Evolutionary conservation across 179 eudicot genomes (phyloP), one percentile per base, ranked within the genome.

Genomic region (Silene noctiflora): DNA sequence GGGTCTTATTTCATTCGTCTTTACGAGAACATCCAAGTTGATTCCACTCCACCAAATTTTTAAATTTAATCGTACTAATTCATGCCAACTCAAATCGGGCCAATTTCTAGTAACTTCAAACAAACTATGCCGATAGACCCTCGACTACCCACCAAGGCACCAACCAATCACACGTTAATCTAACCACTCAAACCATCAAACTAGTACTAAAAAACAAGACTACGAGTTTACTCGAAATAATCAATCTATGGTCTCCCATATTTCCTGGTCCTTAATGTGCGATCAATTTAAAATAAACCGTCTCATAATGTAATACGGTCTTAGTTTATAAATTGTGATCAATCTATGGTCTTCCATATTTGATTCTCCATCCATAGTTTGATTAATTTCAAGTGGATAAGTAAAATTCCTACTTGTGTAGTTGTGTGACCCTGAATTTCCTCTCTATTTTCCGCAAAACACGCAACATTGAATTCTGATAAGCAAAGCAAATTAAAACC

Each of bases 391-490:
- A 64, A 64, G 35, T 64, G 69, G 69, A 64, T 25, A 64, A 64
- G 68, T 42, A 25, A 21, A 60, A 11, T 48, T 48, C 17, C 55
- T 48, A 48, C 55, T 14, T 3, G 3, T 46, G n/a, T n/a, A 4
- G 2, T 46, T 12, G 55, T 48, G 55, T 48, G 16, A 48, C 55
- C 55, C 55, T 48, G 0, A 48, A 48, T 48, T 51, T 51, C n/a
- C 58, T 51, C 58, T 11, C 58, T 11, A 12, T 51, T 51, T 51
- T 51, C 58, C 59, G 65, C 5, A 71, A 71, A 80, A n/a, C 39
- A 66, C 67, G 77, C 25, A 7, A 39, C 46, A 51, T 51, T 51
- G 6, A 51, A 51, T 51, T 51, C 58, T 14, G n/a, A 3, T 51
- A 13, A 51, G n/a, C 58, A 13, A 51, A 51, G 3, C n/a, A 13